phyloP scores from a whole-genome alignment of 805 yeast genomes.

The Candida ascalaphidarum region DNA sequence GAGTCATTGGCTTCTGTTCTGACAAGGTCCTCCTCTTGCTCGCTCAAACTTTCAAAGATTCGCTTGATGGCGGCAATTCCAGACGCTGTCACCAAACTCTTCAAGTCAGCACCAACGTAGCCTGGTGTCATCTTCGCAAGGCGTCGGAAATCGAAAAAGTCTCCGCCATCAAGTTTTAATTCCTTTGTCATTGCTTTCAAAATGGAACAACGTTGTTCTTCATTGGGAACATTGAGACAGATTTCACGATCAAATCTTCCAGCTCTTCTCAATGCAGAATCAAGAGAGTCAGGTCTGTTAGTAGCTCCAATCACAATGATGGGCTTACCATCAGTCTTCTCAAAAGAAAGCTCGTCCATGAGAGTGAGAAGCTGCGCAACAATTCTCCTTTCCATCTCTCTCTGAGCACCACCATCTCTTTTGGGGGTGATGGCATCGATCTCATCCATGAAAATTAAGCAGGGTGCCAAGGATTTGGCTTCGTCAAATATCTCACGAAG shows the following conservation, averaged over 20 bases:
- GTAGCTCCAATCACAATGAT: constrained; percentile 95
- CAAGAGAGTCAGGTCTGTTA: constrained; percentile 91
- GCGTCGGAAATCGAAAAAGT: constrained; percentile 50
- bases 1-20: constrained; percentile 8
- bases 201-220: constrained; percentile 68
- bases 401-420: constrained; percentile 88
- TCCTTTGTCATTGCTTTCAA: constrained; percentile 62
- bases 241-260: constrained; percentile 96
- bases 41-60: constrained; percentile 58
- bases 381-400: constrained; percentile 96
- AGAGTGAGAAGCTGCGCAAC: constrained; percentile 93
- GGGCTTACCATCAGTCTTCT: constrained; percentile 86
- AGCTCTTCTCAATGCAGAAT: constrained; percentile 90
- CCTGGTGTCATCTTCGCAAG: constrained; percentile 95
- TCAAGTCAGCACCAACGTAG: constrained; percentile 94
- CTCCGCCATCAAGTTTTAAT: constrained; percentile 54
- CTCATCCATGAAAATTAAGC: constrained; percentile 89
- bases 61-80: constrained; percentile 92
- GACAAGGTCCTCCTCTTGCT: constrained; percentile 24
- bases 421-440: constrained; percentile 98
- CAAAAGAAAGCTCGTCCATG: constrained; percentile 86
- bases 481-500: constrained; percentile 89
- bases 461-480: constrained; percentile 85
- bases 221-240: constrained; percentile 90
- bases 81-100: constrained; percentile 90